Base-by-base conservation (phyloP, 345 rosid genomes). In the Noccaea bulbosa region DNA sequence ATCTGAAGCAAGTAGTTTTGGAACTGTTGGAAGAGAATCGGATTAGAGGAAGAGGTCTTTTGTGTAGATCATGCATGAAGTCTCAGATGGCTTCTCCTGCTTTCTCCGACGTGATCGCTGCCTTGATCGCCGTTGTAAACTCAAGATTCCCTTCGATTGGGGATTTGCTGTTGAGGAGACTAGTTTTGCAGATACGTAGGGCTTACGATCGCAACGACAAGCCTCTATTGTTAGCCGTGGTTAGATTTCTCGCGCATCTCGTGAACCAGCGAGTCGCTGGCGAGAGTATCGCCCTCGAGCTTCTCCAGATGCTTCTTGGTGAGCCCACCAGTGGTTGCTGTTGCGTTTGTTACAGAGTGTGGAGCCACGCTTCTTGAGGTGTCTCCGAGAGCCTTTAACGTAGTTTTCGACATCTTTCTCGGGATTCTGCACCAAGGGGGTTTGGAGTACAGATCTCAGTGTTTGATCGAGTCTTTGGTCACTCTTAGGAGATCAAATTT, bases 21-120 rank as follows among this genome's bases (percentile, higher is more conserved):
- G 88, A 85, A 58, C 63, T 85, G 27, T 80, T 89, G 11, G 81
- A 85, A 0, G 88, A 87, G 74, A 87, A 87, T 74, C 34, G 84
- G 64, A 83, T 89, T 11, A 73, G 96, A 17, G 96, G 96, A 35
- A 82, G 93, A 66, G 96, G 92, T 61, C 85, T 92, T 11, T 89
- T 92, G 67, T 92, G 93, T 61, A 80, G 92, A n/a, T 86, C 90
- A 0, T 92, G 94, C 70, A 77, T 92, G 88, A 92, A 85, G 71
- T 92, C 94, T 17, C 76, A 85, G 60, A 85, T 88, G 78, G 91
- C 92, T 12, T 89, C 92, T 39, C 87, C 96, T 1, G 70, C 64
- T 5, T 85, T 85, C 61, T 81, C 96, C 2, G 84, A 83, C 61
- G 88, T 83, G 2, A 82, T 89, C 75, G 75, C 90, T 3, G 90